A percentile compares a stretch with the other conserved stretches of the same genome.
Conservation (phyloP, 805 yeast species). For the Peterozyma toletana region DNA sequence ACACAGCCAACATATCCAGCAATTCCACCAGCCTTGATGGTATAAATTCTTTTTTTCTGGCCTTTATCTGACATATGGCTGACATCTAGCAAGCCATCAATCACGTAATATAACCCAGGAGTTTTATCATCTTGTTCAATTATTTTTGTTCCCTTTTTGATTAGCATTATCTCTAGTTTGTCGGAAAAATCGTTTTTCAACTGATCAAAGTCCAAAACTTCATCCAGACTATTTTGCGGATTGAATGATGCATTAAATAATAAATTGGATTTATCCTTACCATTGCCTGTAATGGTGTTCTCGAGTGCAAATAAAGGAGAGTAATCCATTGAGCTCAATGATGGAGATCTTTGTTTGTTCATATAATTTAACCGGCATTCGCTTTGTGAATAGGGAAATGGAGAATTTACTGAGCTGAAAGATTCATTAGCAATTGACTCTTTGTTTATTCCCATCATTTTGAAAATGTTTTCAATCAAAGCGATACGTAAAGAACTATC, state of each 20-base stretch:
- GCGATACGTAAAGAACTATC: constrained; percentile 59
- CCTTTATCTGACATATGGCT: constrained; percentile 24
- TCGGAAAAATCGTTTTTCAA: constrained; percentile 55
- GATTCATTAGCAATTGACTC: constrained; percentile 12
- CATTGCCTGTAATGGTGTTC: background rate
- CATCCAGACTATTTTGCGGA: constrained; percentile 16
- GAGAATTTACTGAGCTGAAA: constrained; percentile 1
- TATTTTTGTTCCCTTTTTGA: constrained; percentile 45
- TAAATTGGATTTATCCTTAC: background rate
- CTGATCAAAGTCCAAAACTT: constrained; percentile 33
- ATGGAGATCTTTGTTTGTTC: background rate
- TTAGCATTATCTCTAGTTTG: constrained; percentile 46
- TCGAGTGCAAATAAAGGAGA: background rate
- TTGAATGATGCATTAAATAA: constrained; percentile 12
- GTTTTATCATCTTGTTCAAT: constrained; percentile 59
- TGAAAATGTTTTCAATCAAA: constrained; percentile 64
- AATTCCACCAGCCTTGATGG: constrained; percentile 68
- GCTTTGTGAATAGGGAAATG: background rate
- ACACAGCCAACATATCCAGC: constrained; percentile 84
- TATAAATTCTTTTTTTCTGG: constrained; percentile 38
- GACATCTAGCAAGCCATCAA: constrained; percentile 73
- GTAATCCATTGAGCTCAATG: background rate
- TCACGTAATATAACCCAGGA: constrained; percentile 73
- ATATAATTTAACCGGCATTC: background rate
- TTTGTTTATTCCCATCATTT: constrained; percentile 54